Evolutionary conservation across 2,329 filamentous ascomycete species (phyloP).

Genomic region (Aureobasidium lini): DNA sequence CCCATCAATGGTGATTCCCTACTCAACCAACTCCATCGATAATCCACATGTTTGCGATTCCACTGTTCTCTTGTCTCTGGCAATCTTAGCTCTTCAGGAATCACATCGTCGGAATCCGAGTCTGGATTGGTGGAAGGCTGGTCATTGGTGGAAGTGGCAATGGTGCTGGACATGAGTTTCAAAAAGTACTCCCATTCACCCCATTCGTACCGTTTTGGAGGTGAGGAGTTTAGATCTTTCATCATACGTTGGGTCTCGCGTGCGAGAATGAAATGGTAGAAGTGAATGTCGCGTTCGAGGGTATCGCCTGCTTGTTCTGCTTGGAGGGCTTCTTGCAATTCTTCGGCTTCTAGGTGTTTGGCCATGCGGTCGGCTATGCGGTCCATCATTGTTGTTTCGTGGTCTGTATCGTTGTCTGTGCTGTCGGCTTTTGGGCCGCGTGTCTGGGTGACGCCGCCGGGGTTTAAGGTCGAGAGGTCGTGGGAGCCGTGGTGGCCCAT

Average conservation of each 20-base stretch:
- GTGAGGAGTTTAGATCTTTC: constrained; percentile 32
- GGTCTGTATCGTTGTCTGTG: background rate
- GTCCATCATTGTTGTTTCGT: constrained; percentile 13
- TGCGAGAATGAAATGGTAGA: constrained; percentile 43
- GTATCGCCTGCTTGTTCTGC: constrained; percentile 37
- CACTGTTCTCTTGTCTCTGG: constrained; percentile 17
- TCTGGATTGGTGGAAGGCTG: constrained; percentile 17
- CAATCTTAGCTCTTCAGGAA: constrained; percentile 15
- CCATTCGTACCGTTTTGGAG: constrained; percentile 31
- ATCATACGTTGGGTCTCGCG: constrained; percentile 38
- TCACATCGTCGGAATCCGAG: constrained; percentile 29
- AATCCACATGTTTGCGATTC: constrained; percentile 16
- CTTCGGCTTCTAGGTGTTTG: constrained; percentile 34
- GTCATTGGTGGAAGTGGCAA: no score
- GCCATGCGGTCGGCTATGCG: constrained; percentile 27
- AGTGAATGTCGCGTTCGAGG: constrained; percentile 41
- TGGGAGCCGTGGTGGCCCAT: constrained; percentile 15
- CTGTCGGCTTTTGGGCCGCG: background rate
- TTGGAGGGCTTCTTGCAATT: constrained; percentile 34
- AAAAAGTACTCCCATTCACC: constrained; percentile 43
- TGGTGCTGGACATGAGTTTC: constrained; percentile 35
- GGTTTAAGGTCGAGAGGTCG: constrained; percentile 16
- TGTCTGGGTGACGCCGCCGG: background rate
- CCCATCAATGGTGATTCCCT: constrained; percentile 63
- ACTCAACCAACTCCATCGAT: constrained; percentile 65